Conservation (phyloP, 163 green algal genomes). For the Chlamydomonas reinhardtii region DNA sequence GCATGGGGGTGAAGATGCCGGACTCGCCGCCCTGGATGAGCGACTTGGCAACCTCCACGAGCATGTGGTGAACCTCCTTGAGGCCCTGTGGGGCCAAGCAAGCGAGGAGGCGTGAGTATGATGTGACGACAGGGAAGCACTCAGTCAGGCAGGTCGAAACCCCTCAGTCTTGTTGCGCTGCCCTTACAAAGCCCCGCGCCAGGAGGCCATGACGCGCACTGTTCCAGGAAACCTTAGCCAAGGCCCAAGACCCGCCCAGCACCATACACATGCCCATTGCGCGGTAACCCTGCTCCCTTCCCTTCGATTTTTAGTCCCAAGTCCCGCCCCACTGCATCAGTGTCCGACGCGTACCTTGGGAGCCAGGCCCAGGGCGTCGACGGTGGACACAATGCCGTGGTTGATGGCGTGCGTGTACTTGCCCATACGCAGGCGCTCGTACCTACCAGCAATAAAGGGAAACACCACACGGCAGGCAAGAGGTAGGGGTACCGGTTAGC, state of each 20-base stretch:
- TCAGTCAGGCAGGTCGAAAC: too few relatives aligned
- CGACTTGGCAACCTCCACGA: conserved; percentile 86
- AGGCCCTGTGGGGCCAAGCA: conserved; percentile 68
- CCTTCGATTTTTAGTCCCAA: too few relatives aligned
- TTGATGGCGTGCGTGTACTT: conserved; percentile 78
- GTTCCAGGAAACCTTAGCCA: too few relatives aligned
- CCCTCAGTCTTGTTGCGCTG: too few relatives aligned
- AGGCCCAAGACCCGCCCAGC: too few relatives aligned
- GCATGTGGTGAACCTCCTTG: conserved; percentile 97
- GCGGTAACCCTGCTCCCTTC: too few relatives aligned
- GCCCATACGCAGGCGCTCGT: conserved; percentile 70
- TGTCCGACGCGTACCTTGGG: conserved; percentile 64
- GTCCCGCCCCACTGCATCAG: too few relatives aligned
- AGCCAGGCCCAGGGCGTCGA: conserved; percentile 84
- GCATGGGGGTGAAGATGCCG: conserved; percentile 98
- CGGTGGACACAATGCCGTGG: conserved; percentile 76
- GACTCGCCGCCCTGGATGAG: conserved; percentile 91
- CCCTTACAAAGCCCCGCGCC: too few relatives aligned
- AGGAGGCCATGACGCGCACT: too few relatives aligned
- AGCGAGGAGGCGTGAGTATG: too few relatives aligned
- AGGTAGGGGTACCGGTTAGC: neutral
- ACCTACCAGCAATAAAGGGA: conserved; percentile 54
- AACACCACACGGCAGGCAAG: neutral
- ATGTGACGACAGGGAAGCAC: too few relatives aligned
- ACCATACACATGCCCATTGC: too few relatives aligned